Percentiles rank a stretch among this genome's conserved stretches.
Conservation (phyloP, 2,329 filamentous ascomycete species). For the Nemania abortiva region DNA sequence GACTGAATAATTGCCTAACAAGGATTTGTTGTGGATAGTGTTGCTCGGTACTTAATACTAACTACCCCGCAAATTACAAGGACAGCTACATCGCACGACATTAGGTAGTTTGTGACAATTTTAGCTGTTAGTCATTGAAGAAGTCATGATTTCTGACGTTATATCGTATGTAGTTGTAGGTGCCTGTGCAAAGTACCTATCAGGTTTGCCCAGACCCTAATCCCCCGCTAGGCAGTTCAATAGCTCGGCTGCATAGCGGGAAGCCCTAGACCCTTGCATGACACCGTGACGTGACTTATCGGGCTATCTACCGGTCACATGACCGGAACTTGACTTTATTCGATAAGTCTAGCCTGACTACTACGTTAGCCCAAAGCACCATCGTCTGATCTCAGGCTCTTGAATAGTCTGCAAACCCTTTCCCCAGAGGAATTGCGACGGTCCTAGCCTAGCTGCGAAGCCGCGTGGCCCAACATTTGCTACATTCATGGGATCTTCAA, state of each 20-base stretch:
- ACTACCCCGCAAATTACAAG: no score
- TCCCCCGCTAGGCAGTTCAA: not conserved
- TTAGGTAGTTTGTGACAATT: no score
- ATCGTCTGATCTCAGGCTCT: not conserved
- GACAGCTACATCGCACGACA: no score
- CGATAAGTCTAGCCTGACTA: not conserved
- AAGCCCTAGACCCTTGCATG: conserved; percentile 14
- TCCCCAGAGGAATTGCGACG: not conserved
- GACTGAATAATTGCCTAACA: no score
- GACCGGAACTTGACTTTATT: conserved; percentile 18
- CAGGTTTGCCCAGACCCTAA: not conserved
- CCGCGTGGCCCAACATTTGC: not conserved
- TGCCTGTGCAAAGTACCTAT: no score
- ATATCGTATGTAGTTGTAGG: not conserved
- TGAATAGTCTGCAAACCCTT: not conserved
- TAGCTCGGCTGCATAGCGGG: not conserved
- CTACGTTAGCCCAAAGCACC: not conserved
- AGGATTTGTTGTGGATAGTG: no score
- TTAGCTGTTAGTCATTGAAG: no score
- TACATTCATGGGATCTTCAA: not conserved
- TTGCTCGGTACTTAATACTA: no score
- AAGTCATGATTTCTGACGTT: not conserved
- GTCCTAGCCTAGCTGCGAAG: not conserved
- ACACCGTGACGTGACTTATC: conserved; percentile 7
- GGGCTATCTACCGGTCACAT: conserved; percentile 32